Evolutionary conservation across 2,329 filamentous ascomycete species (phyloP), one percentile per base, ranked within the genome.

Genomic region (Alternaria sp.): DNA sequence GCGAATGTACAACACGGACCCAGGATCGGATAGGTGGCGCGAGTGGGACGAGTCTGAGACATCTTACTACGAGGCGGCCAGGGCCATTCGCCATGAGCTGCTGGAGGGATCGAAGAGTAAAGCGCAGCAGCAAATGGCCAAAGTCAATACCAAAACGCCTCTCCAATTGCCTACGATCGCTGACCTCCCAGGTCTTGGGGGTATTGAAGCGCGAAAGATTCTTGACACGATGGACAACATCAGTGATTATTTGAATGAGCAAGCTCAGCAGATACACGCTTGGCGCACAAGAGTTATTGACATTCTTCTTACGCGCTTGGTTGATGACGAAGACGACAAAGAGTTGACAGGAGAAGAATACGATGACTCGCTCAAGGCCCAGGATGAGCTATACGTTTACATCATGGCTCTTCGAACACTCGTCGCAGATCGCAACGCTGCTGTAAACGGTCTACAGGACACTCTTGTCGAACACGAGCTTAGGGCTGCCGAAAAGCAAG

Each of bases 261-360:
- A 97, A 81, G 90, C 91, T 0, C 82, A 86, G 28, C 79, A 91
- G 52, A 86, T 97, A 50, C 87, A 91, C 50, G 85, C 90, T 51
- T 96, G 92, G 92, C 88, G 93, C 45, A 86, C 90, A 61, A 84
- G 88, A 45, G 89, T 94, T 62, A 86, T 93, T 17, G 86, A 91
- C 57, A 86, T 95, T 19, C 84, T 97, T 10, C 81, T 91, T 11
- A 86, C 89, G 64, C 89, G 92, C 0, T 84, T 98, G 2, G 88
- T 98, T 17, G 96, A 98, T 70, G 89, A 96, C 73, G 93, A 97
- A 44, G 81, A 82, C 15, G 83, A 83, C n/a, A 80, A 86, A 10
- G 93, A 97, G 61, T 86, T 89, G 3, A 95, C 93, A 11, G 96
- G 96, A 23, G 91, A 97, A 62, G 96, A 98, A 77, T 96, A 97